Evolutionary conservation across 2,329 filamentous ascomycete genomes (phyloP), one percentile per base, ranked within the genome.

Genomic region (Colletotrichum filicis): DNA sequence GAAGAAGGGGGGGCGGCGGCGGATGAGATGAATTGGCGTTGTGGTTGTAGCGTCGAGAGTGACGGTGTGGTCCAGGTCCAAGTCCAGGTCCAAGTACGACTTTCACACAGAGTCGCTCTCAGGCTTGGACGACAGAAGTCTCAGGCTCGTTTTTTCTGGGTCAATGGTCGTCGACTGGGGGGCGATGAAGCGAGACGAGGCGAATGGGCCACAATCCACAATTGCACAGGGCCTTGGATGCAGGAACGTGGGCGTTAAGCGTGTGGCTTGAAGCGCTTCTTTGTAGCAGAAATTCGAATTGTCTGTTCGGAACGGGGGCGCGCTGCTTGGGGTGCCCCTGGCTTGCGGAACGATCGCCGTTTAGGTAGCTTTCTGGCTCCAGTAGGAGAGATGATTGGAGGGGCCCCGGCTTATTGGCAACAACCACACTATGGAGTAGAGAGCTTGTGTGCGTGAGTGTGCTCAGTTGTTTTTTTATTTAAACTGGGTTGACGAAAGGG

Each of bases 211-310:
- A 65, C 67, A 26, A 30, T 63, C 60, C 60, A 63, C 60, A 61
- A 5, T 56, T 65, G 19, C 30, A 60, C 22, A 60, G 32, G 30
- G 58, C 30, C 19, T 19, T 49, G 42, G 56, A 61, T 9, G 66
- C 49, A 62, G 24, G 58, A 56, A 24, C n/a, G 61, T 60, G 57
- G 57, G 57, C 57, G 32, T 42, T 11, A 35, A 22, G 42, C 14
- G 49, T 69, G 66, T 73, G 71, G 71, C 71, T 73, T 73, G 66
- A 71, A 37, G 66, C 66, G 71, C 61, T 73, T 60, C 71, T 73
- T 73, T 66, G 71, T 73, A 73, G 67, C 71, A 73, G 67, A 73
- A 66, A 57, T 66, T 58, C 71, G 60, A 61, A 61, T 66, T 58
- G 70, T 60, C 71, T 61, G 66, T 64, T 26, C 42, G 28, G 28